Evolutionary conservation across 2,329 filamentous ascomycete genomes (phyloP).

Genomic region (Drechslerella stenobrocha): DNA sequence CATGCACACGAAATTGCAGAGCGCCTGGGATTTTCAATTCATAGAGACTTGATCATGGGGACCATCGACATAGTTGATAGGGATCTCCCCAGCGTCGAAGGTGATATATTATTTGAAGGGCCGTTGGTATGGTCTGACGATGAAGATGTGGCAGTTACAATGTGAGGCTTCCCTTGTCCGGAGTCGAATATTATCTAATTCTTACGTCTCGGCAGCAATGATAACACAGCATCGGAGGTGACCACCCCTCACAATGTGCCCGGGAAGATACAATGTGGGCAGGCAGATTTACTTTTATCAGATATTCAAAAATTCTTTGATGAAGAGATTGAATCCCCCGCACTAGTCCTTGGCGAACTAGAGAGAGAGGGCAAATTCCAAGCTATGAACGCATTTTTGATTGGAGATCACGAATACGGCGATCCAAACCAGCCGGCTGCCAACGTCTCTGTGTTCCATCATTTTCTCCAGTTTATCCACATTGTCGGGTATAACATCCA

Average conservation of each 20-base stretch:
- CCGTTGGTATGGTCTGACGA: conserved; percentile 16
- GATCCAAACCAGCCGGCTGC: background rate
- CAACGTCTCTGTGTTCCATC: conserved; percentile 9
- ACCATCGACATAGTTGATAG: conserved; percentile 23
- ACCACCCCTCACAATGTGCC: no score
- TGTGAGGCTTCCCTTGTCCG: no score
- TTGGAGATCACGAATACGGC: background rate
- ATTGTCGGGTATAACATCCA: background rate
- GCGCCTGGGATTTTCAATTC: conserved; percentile 18
- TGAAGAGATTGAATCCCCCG: background rate
- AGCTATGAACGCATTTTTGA: conserved; percentile 19
- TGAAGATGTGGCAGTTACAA: no score
- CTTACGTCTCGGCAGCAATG: no score
- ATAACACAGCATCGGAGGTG: no score
- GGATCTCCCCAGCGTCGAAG: conserved; percentile 8
- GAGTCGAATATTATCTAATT: no score
- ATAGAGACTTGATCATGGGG: background rate
- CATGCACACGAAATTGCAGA: conserved; percentile 20
- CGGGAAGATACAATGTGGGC: no score
- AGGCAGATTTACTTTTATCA: no score
- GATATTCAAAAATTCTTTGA: no score
- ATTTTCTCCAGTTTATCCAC: conserved; percentile 12
- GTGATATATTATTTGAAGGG: background rate
- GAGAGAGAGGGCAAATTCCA: conserved; percentile 17
- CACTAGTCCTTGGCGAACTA: background rate